Base-by-base conservation (phyloP, 73 alveolate genomes). In the Paramecium bursaria region DNA sequence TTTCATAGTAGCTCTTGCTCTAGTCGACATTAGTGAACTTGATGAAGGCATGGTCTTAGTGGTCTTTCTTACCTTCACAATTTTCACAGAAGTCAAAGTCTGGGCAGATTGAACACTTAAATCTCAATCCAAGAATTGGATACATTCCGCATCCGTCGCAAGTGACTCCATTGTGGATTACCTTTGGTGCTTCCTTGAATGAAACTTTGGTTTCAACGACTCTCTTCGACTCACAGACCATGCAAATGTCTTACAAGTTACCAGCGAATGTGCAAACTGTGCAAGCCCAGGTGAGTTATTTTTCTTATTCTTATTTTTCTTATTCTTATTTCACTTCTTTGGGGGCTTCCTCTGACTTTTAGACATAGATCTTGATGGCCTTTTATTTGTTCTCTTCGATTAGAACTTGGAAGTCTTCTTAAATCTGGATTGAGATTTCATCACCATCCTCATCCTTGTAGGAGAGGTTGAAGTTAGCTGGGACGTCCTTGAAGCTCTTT, bases 81-180 rank as follows among this genome's bases (percentile, higher is more conserved):
- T 79, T 85, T 86, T 91, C 95, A 82, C 99, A 95, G 42, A 91
- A 90, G 46, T 95, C 99, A 77, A 85, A 93, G 86, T 95, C 91
- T 52, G 91, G 92, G 52, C 97, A 91, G n/a, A 57, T 75, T 2
- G 92, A 67, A 80, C 99, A 95, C 85, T 91, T 86, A 76, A 85
- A 95, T 93, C 98, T 88, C 46, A 85, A 88, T 51, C 99, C 99
- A 5, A 91, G 74, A 11, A 95, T 74, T 13, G 99, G 99, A 46
- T 35, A 21, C 53, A 57, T 80, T 17, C 90, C 85, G 61, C 98
- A 93, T 47, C 98, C 97, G 85, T 93, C 96, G 42, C 98, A 95
- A 23, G 92, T 90, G 46, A 86, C 54, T 21, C 79, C 75, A 21
- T 86, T 91, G 17, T 49, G 86, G 21, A 61, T 29, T 7, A 4